Evolutionary conservation across 2,329 filamentous ascomycete genomes (phyloP).

Genomic region (Apiospora arundinis): DNA sequence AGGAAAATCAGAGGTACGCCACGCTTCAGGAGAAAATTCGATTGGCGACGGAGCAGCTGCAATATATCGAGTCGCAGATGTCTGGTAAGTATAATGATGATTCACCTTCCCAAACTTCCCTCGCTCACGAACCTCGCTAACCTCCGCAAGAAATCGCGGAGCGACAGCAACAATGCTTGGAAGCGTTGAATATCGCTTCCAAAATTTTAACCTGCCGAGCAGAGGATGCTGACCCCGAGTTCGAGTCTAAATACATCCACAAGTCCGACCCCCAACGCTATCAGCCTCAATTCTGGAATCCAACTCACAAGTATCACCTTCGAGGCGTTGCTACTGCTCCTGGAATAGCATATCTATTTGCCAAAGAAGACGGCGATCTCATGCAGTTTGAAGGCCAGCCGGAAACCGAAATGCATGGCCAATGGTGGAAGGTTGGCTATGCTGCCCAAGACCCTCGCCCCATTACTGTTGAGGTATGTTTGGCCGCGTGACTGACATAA

Average conservation of each 20-base stretch:
- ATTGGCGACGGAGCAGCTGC: slow-evolving; percentile 41
- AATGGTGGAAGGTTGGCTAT: slow-evolving; percentile 64
- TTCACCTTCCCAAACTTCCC: not conserved
- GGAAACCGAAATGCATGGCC: slow-evolving; percentile 43
- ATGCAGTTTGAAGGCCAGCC: slow-evolving; percentile 48
- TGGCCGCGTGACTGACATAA: not conserved
- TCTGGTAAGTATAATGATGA: slow-evolving; percentile 40
- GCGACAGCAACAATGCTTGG: slow-evolving; percentile 28
- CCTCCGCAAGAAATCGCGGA: slow-evolving; percentile 31
- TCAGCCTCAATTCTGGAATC: slow-evolving; percentile 45
- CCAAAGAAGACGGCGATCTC: slow-evolving; percentile 47
- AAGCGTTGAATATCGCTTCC: slow-evolving; percentile 32
- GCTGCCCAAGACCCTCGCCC: slow-evolving; percentile 46
- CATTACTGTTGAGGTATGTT: slow-evolving; percentile 56
- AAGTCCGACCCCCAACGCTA: slow-evolving; percentile 33
- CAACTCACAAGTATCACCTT: slow-evolving; percentile 52
- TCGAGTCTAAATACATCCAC: slow-evolving; percentile 33
- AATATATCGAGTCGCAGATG: slow-evolving; percentile 41
- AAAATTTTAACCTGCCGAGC: slow-evolving; percentile 41
- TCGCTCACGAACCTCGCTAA: slow-evolving; percentile 22
- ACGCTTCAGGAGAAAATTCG: slow-evolving; percentile 44
- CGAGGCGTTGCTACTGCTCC: slow-evolving; percentile 57
- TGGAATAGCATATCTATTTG: slow-evolving; percentile 58
- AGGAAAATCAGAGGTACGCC: slow-evolving; percentile 39
- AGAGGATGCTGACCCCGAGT: slow-evolving; percentile 37